A percentile compares a stretch with the other conserved stretches of the same genome.
Evolutionary conservation across 345 rosid species (phyloP).

Genomic region (Rhodamnia argentea): DNA sequence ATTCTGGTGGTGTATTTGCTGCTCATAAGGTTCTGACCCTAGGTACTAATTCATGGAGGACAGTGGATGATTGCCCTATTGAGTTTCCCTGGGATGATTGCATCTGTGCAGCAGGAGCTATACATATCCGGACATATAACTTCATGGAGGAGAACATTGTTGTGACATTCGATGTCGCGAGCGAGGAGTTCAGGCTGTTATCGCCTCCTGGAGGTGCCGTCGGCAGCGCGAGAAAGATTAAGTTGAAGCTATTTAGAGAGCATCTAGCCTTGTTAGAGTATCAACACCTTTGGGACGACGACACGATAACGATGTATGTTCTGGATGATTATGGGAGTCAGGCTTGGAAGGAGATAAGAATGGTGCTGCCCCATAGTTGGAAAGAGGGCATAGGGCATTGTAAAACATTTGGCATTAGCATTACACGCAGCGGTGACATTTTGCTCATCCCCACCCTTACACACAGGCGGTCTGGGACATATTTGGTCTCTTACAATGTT

Average conservation of each 20-base stretch:
- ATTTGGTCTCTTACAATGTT: background rate
- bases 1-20: background rate
- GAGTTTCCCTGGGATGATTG: background rate
- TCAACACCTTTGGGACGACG: background rate
- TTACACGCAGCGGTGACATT: background rate
- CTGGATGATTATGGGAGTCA: background rate
- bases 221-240: background rate
- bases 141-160: background rate
- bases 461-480: background rate
- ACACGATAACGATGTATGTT: background rate
- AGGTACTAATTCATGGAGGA: background rate
- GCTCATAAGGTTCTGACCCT: background rate
- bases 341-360: background rate
- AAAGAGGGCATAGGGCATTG: background rate
- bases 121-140: background rate
- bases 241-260: background rate
- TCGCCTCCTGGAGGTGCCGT: background rate
- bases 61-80: background rate
- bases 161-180: background rate
- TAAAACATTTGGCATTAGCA: background rate
- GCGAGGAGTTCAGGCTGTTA: background rate
- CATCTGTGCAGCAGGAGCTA: background rate
- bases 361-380: background rate
- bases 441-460: background rate
- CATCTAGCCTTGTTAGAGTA: background rate